phyloP scores from a whole-genome alignment of 306 rosid species.

The Malus domestica region ASM211411v1 NC_041795.1:29198501-29199000 shows the following conservation, averaged over 20 bases:
- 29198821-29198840: background rate
- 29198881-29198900: background rate
- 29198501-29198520: background rate
- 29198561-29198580: background rate
- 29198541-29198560: background rate
- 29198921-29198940: background rate
- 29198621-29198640: constrained; percentile 59
- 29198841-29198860: background rate
- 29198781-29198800: background rate
- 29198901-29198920: background rate
- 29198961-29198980: constrained; percentile 89
- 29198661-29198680: background rate
- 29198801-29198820: background rate
- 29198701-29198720: background rate
- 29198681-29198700: background rate
- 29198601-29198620: constrained; percentile 74
- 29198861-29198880: constrained; percentile 2
- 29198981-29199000: constrained; percentile 95
- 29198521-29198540: background rate
- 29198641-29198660: constrained; percentile 74
- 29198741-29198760: background rate
- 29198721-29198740: background rate
- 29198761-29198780: background rate
- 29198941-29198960: background rate
- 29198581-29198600: constrained; percentile 45